phyloP scores from a whole-genome alignment of 1,284 basidiomycete genomes.

The Sporisorium sorghi region DNA sequence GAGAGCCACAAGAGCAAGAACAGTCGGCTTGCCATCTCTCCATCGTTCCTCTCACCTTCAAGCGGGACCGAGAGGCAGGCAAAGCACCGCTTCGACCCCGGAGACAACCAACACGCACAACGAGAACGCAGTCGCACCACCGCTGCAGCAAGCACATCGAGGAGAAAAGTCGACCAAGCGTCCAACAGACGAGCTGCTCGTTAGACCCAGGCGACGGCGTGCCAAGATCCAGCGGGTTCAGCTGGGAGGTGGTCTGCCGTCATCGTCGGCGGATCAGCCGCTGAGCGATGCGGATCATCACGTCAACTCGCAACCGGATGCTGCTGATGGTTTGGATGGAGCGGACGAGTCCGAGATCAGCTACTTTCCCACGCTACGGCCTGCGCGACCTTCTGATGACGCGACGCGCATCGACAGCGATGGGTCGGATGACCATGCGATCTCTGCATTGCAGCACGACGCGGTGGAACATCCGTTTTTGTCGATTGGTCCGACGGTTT shows the following conservation, averaged over 20 bases:
- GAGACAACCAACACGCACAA: not conserved
- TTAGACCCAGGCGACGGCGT: slow-evolving; percentile 9
- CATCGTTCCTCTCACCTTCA: not conserved
- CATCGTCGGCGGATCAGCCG: slow-evolving; percentile 22
- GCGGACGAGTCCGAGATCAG: slow-evolving; percentile 43
- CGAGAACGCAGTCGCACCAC: slow-evolving; percentile 16
- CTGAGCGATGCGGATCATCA: slow-evolving; percentile 31
- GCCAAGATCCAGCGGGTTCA: slow-evolving; percentile 33
- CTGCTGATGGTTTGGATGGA: not conserved
- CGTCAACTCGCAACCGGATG: slow-evolving; percentile 28
- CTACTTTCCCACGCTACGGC: slow-evolving; percentile 39
- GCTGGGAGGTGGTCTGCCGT: slow-evolving; percentile 5
- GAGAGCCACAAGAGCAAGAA: not conserved
- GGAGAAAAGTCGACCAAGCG: not conserved
- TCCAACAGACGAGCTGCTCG: not conserved
- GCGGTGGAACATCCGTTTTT: not conserved
- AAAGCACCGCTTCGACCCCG: not conserved
- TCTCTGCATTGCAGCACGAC: not conserved
- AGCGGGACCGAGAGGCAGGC: not conserved
- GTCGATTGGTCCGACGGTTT: not conserved
- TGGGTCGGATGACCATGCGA: not conserved
- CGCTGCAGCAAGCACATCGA: not conserved
- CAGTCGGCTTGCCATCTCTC: slow-evolving; percentile 9
- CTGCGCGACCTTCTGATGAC: not conserved
- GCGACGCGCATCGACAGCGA: not conserved